Conservation (phyloP, 2,329 filamentous ascomycete species). For the Colletotrichum aenigma region DNA sequence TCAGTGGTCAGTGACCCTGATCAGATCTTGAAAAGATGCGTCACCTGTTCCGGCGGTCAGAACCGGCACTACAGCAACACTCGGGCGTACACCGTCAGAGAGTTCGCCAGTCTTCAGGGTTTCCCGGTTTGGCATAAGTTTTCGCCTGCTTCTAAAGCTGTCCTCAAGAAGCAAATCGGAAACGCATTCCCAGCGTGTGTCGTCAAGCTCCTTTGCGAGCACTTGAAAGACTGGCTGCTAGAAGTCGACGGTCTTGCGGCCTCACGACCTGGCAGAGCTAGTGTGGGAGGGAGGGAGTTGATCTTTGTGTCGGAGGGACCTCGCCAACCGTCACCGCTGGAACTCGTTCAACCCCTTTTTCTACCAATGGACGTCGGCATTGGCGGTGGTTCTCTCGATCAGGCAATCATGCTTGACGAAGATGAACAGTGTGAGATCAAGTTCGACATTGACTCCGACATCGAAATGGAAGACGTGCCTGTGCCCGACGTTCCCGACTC, state of each 20-base stretch:
- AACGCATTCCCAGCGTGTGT: slow-evolving; percentile 76
- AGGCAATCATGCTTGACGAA: neutral
- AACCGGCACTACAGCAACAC: slow-evolving; percentile 70
- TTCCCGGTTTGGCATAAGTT: slow-evolving; percentile 71
- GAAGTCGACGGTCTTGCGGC: slow-evolving; percentile 38
- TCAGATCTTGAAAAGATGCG: slow-evolving; percentile 54
- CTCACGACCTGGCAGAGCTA: neutral
- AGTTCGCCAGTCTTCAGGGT: slow-evolving; percentile 71
- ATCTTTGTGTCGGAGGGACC: slow-evolving; percentile 1
- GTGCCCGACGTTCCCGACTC: neutral
- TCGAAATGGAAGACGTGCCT: neutral
- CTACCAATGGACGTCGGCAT: neutral
- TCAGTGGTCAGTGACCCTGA: slow-evolving; percentile 40
- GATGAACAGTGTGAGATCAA: slow-evolving; percentile 1
- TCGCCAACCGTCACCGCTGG: neutral
- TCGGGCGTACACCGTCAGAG: slow-evolving; percentile 68
- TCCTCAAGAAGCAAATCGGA: slow-evolving; percentile 70
- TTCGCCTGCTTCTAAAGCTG: slow-evolving; percentile 30
- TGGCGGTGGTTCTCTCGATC: neutral
- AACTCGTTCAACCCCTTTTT: neutral
- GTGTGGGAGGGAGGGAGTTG: slow-evolving; percentile 1
- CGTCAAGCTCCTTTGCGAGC: slow-evolving; percentile 53
- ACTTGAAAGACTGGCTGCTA: slow-evolving; percentile 51
- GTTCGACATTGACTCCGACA: neutral
- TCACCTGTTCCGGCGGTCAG: slow-evolving; percentile 67